Conservation (phyloP, 768 basidiomycete species). For the Coprinopsis strossmayeri region DNA sequence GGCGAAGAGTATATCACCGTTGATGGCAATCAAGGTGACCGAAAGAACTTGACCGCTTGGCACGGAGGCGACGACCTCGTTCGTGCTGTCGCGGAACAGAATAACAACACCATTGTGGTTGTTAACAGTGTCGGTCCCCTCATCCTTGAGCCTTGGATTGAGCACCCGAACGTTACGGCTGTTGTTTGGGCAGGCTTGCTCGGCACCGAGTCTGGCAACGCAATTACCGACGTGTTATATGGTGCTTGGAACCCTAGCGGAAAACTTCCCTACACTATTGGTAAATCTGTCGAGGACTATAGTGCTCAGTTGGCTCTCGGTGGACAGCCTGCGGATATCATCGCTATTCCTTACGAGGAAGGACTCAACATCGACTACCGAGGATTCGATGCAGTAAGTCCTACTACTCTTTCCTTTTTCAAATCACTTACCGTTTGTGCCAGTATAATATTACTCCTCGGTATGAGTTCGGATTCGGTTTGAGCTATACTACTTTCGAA, state of each 20-base stretch:
- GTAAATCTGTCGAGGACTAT: conserved; percentile 53
- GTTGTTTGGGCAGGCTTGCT: conserved; percentile 61
- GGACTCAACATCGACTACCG: conserved; percentile 66
- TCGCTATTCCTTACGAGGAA: conserved; percentile 54
- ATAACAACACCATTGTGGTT: conserved; percentile 69
- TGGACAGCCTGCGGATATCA: conserved; percentile 28
- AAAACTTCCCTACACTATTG: conserved; percentile 70
- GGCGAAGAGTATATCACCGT: conserved; percentile 81
- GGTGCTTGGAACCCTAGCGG: conserved; percentile 66
- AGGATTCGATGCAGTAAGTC: conserved; percentile 58
- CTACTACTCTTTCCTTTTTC: conserved; percentile 9
- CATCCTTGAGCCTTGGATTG: conserved; percentile 61
- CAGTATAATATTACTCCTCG: conserved; percentile 66
- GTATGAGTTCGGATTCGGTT: conserved; percentile 86
- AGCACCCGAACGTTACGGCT: conserved; percentile 66
- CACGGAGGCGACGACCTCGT: conserved; percentile 67
- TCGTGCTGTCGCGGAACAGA: conserved; percentile 55
- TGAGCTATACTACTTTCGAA: conserved; percentile 79
- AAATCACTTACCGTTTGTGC: not conserved
- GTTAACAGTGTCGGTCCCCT: conserved; percentile 58
- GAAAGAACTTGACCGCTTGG: conserved; percentile 71
- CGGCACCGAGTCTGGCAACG: conserved; percentile 65
- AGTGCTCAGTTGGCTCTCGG: conserved; percentile 39
- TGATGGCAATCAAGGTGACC: conserved; percentile 73
- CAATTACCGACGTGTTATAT: conserved; percentile 66